Conservation (phyloP, 2,329 filamentous ascomycete species). For the Reticulascus tulasneorum region DNA sequence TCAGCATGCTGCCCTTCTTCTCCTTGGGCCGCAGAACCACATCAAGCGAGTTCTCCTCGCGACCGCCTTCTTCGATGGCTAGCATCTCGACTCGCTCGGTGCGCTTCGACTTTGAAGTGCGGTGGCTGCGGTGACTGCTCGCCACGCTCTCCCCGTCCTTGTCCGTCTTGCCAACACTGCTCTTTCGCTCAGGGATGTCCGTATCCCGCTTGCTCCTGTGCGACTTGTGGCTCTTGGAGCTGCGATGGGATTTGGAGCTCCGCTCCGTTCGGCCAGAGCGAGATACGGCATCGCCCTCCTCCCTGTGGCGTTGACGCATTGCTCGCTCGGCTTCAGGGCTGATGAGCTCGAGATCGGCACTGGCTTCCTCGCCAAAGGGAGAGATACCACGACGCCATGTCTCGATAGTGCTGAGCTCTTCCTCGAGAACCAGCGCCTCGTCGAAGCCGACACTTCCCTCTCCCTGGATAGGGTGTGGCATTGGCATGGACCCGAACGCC, state of each 20-base stretch:
- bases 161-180: conserved; percentile 14
- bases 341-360: conserved; percentile 53
- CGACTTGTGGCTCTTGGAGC: conserved; percentile 19
- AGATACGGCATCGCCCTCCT: conserved; percentile 37
- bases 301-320: conserved; percentile 27
- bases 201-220: conserved; percentile 19
- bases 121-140: conserved; percentile 30
- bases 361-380: conserved; percentile 41
- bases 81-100: conserved; percentile 25
- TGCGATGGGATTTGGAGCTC: conserved; percentile 20
- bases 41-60: conserved; percentile 26
- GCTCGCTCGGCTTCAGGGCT: conserved; percentile 51
- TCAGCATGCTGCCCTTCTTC: conserved; percentile 54
- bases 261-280: conserved; percentile 27
- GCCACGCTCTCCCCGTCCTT: conserved; percentile 31
- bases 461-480: conserved; percentile 8
- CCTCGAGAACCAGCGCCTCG: conserved; percentile 54
- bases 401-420: conserved; percentile 56
- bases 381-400: conserved; percentile 55
- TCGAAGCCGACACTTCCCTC: conserved; percentile 34
- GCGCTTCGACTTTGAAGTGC: conserved; percentile 24
- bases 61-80: conserved; percentile 32
- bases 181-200: conserved; percentile 17
- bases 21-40: conserved; percentile 42
- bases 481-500: conserved; percentile 21